Percentiles rank a stretch among this genome's conserved stretches.
phyloP scores from a whole-genome alignment of 257 asterid genomes.

The Solanum pennellii region DNA sequence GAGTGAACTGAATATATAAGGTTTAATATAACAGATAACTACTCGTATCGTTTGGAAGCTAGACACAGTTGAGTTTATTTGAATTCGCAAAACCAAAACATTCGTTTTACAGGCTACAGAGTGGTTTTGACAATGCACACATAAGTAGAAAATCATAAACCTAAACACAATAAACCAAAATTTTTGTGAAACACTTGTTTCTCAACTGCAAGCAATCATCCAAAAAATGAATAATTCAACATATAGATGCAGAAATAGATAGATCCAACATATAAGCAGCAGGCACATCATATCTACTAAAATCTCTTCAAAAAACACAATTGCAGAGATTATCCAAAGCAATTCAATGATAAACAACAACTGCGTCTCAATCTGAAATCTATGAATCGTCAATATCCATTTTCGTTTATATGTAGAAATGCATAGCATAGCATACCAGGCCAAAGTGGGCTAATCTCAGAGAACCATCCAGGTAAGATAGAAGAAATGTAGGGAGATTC shows the following conservation, averaged over 20 bases:
- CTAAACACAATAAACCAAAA: neutral
- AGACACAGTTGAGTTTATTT: neutral
- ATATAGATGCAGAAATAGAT: neutral
- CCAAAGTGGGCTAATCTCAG: constrained; percentile 95
- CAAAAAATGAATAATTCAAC: neutral
- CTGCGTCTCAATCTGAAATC: neutral
- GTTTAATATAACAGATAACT: neutral
- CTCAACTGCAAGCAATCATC: neutral
- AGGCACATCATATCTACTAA: neutral
- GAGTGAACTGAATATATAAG: neutral
- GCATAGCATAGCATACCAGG: constrained; percentile 46
- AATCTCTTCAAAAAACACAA: neutral
- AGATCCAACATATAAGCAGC: neutral
- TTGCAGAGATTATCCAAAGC: neutral
- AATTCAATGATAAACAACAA: neutral
- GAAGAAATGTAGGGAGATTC: constrained; percentile 39
- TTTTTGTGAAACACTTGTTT: neutral
- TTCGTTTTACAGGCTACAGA: neutral
- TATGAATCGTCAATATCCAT: neutral
- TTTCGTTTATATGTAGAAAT: neutral
- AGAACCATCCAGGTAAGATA: constrained; percentile 89
- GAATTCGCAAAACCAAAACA: neutral
- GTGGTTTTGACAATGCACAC: neutral
- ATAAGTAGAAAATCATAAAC: neutral
- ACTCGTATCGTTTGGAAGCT: neutral